Evolutionary conservation across 768 basidiomycete species (phyloP).

Genomic region (Mycena pura): DNA sequence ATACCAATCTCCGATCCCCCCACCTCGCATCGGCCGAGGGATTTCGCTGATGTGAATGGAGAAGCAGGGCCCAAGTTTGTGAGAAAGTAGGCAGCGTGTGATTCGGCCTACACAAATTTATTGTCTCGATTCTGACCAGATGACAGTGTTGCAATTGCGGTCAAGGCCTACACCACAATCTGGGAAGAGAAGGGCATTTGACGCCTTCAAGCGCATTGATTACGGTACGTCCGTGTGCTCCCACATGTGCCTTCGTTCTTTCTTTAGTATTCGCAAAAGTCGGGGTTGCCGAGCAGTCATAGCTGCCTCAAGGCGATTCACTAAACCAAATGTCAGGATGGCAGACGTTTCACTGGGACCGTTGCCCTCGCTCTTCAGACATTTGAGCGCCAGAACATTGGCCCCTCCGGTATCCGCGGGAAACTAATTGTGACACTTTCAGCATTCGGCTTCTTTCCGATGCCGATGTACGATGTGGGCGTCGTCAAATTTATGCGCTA

Average conservation of each 20-base stretch:
- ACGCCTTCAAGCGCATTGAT: slow-evolving; percentile 25
- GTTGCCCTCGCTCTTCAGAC: slow-evolving; percentile 28
- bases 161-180: slow-evolving; percentile 21
- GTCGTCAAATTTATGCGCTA: slow-evolving; percentile 29
- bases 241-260: not conserved
- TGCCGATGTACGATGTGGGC: slow-evolving; percentile 27
- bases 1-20: not conserved
- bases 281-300: slow-evolving; percentile 24
- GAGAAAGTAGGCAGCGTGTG: slow-evolving; percentile 25
- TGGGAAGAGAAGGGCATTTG: slow-evolving; percentile 27
- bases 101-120: not conserved
- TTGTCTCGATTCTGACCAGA: not conserved
- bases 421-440: slow-evolving; percentile 28
- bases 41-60: slow-evolving; percentile 24
- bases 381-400: slow-evolving; percentile 28
- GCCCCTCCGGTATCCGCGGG: slow-evolving; percentile 23
- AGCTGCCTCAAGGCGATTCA: slow-evolving; percentile 13
- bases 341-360: slow-evolving; percentile 24
- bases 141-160: slow-evolving; percentile 24
- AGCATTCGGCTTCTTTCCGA: slow-evolving; percentile 27
- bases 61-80: slow-evolving; percentile 20
- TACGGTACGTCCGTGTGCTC: slow-evolving; percentile 16
- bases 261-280: slow-evolving; percentile 29
- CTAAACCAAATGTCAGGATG: slow-evolving; percentile 23
- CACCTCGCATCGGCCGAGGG: slow-evolving; percentile 11